A percentile compares a stretch with the other conserved stretches of the same genome.
Evolutionary conservation across 352 stramenopile genomes (phyloP).

Genomic region (Phytophthora idaei): DNA sequence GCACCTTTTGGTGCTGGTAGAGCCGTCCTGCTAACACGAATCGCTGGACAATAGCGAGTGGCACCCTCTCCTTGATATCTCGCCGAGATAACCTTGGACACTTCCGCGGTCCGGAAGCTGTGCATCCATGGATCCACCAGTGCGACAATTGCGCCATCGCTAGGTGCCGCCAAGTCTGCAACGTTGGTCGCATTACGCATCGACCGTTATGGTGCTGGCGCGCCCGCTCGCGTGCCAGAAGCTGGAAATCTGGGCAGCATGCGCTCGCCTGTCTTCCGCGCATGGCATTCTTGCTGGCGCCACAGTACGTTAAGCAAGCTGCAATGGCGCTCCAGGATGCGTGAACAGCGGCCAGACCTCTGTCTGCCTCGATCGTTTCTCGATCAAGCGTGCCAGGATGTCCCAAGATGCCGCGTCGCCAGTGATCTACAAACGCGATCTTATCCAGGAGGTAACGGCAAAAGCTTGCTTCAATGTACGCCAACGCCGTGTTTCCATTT

Average conservation of each 20-base stretch:
- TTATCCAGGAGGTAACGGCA: slow-evolving; percentile 24
- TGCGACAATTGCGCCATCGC: background rate
- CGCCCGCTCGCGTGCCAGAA: slow-evolving; percentile 6
- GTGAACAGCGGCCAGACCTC: background rate
- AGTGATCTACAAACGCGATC: slow-evolving; percentile 12
- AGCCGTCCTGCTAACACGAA: too few relatives aligned
- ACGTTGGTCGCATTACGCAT: slow-evolving; percentile 12
- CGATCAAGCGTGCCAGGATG: slow-evolving; percentile 2
- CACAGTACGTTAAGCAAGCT: slow-evolving; percentile 5
- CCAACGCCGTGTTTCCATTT: background rate
- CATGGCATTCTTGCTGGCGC: slow-evolving; percentile 15
- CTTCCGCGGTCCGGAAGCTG: too few relatives aligned
- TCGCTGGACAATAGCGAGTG: too few relatives aligned
- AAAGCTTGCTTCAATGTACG: slow-evolving; percentile 1
- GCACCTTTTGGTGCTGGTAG: too few relatives aligned
- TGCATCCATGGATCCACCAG: too few relatives aligned
- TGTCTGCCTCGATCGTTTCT: slow-evolving; percentile 17
- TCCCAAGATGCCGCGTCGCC: background rate
- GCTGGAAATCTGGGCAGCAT: background rate
- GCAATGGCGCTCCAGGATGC: background rate
- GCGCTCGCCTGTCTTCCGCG: slow-evolving; percentile 14
- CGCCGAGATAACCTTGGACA: too few relatives aligned
- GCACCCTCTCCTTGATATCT: too few relatives aligned
- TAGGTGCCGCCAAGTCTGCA: background rate
- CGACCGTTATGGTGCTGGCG: slow-evolving; percentile 18